Base-by-base conservation (phyloP, 306 rosid genomes). In the Rosa lucieae region DNA sequence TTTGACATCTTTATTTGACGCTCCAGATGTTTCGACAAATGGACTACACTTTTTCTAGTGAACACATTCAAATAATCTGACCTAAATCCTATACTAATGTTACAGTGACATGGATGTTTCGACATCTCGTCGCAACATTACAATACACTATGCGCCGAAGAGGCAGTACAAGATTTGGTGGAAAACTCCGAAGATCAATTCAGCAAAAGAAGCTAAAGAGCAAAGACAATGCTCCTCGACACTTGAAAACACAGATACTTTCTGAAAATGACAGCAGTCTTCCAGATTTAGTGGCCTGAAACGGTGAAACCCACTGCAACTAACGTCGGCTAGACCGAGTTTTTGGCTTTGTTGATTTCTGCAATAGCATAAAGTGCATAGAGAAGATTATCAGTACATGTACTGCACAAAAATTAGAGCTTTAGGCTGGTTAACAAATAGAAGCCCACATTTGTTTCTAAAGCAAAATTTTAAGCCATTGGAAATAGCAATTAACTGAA, bases 331-430 rank as follows among this genome's bases (percentile, higher is more conserved):
- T 78, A 40, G 88, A 81, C 87, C 99, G 90, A 62, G 90, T 69
- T 86, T 90, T 96, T 0, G 91, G 91, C 87, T 89, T 84, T 13
- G 92, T 81, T 66, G 92, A 88, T 86, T 87, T 96, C 99, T 96
- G 91, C 90, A 83, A 78, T 68, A 78, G 70, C 46, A 83, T 44
- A 35, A 37, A 48, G 70, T 32, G 76, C 49, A 69, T 29, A 72
- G 61, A 44, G 74, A 47, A 67, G 10, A 76, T 52, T 44, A 44
- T 75, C 56, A 82, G 77, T 73, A 75, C 40, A 66, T 62, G 82
- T 65, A 81, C 82, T 23, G 77, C 52, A 61, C 66, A 37, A 18
- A 7, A 17, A 47, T 32, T 26, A 73, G 48, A 67, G 71, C 46
- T 14, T 14, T 74, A n/a, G 26, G 75, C 70, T 10, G 49, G 15